phyloP scores from a whole-genome alignment of 768 basidiomycete genomes.

The Astraeus odoratus region DNA sequence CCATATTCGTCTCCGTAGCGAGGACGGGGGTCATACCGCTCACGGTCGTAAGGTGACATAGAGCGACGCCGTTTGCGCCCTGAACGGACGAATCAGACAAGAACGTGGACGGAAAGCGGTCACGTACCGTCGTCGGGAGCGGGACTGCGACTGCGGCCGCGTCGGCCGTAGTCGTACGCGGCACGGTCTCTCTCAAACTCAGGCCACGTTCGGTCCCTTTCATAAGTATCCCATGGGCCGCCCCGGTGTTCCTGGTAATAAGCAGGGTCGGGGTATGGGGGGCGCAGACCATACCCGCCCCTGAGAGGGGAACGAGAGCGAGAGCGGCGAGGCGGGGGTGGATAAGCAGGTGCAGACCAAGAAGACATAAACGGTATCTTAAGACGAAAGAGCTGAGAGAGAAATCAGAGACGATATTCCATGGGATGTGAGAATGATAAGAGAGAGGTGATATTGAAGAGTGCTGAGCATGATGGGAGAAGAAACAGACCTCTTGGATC shows the following conservation, averaged over 20 bases:
- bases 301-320: conserved; percentile 73
- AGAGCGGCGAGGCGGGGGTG: conserved; percentile 68
- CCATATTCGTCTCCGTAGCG: conserved; percentile 80
- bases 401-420: conserved; percentile 39
- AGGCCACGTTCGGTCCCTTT: conserved; percentile 62
- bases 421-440: conserved; percentile 45
- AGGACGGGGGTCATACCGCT: conserved; percentile 76
- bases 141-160: conserved; percentile 76
- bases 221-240: conserved; percentile 59
- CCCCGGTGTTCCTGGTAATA: conserved; percentile 54
- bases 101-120: not conserved
- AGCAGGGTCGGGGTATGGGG: conserved; percentile 47
- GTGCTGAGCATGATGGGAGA: conserved; percentile 78
- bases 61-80: conserved; percentile 79
- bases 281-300: conserved; percentile 45
- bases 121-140: conserved; percentile 56
- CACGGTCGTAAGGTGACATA: conserved; percentile 67
- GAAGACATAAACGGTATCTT: conserved; percentile 55
- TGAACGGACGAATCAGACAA: conserved; percentile 15
- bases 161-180: conserved; percentile 59
- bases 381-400: conserved; percentile 35
- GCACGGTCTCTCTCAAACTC: conserved; percentile 64
- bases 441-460: conserved; percentile 57
- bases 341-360: conserved; percentile 67
- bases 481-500: conserved; percentile 83